These are phyloP conservation scores for Dillenia suffruticosa DNA, from an alignment of 164 flowering plant species.

Conservation along the genomic window DNA sequence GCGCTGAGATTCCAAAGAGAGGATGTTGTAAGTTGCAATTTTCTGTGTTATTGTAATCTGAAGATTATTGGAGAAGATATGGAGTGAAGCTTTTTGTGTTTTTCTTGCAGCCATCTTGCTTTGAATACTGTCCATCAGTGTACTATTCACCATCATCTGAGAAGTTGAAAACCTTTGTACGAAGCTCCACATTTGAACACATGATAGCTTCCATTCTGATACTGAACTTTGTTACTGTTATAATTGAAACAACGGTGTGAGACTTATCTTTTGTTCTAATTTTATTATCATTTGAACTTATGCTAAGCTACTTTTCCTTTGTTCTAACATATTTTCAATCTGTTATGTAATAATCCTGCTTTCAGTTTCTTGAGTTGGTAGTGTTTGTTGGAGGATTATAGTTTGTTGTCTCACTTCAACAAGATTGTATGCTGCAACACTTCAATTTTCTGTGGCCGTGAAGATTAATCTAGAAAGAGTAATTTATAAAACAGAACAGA, in stretches of 20 bases:
- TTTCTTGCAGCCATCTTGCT: constrained; percentile 68
- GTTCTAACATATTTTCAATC: too few relatives aligned
- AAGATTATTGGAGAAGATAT: too few relatives aligned
- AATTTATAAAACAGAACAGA: too few relatives aligned
- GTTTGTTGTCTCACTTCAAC: too few relatives aligned
- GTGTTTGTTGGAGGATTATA: too few relatives aligned
- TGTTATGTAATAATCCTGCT: too few relatives aligned
- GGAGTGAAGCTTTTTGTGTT: too few relatives aligned
- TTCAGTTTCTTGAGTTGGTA: too few relatives aligned
- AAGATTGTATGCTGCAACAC: too few relatives aligned
- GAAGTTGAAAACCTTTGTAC: constrained; percentile 69
- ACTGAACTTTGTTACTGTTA: constrained; percentile 72
- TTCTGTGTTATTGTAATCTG: neutral
- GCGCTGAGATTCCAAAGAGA: constrained; percentile 80
- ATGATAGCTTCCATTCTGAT: constrained; percentile 56
- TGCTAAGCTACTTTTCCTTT: too few relatives aligned
- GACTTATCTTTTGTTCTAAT: neutral
- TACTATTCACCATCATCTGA: constrained; percentile 59
- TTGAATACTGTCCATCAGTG: constrained; percentile 50
- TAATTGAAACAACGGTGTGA: constrained; percentile 91
- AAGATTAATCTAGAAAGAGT: too few relatives aligned
- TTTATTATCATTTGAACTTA: neutral
- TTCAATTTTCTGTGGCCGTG: too few relatives aligned
- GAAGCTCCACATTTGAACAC: constrained; percentile 69
- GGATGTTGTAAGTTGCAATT: constrained; percentile 48